phyloP scores from a whole-genome alignment of 2,329 filamentous ascomycete species.

The Venturiaceae sp. region DNA sequence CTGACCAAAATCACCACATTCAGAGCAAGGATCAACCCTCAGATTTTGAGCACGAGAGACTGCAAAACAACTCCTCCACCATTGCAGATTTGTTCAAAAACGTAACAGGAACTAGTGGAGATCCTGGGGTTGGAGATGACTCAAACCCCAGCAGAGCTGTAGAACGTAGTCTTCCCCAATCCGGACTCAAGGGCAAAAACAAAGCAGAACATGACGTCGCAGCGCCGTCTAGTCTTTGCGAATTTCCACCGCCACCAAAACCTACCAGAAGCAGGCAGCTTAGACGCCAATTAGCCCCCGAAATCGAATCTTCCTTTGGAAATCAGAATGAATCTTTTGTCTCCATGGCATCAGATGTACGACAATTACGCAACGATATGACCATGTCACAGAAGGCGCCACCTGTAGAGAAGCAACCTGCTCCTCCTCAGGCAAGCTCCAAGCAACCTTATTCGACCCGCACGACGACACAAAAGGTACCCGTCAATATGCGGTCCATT shows the following conservation, averaged over 20 bases:
- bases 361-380: conserved; percentile 2
- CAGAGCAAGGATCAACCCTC: not conserved
- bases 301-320: not conserved
- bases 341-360: conserved; percentile 4
- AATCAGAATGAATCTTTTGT: not conserved
- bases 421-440: not conserved
- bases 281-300: not conserved
- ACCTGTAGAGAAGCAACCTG: not conserved
- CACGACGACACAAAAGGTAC: not conserved
- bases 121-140: not conserved
- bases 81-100: not conserved
- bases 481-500: not conserved
- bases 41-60: not conserved
- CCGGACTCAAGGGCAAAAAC: not conserved
- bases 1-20: not conserved
- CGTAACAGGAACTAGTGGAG: not conserved
- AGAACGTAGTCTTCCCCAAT: not conserved
- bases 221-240: not conserved
- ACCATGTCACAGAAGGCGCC: not conserved
- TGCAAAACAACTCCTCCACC: not conserved
- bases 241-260: not conserved
- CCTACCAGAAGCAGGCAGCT: not conserved
- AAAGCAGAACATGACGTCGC: not conserved
- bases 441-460: not conserved
- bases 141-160: not conserved